A percentile compares a stretch with the other conserved stretches of the same genome.
phyloP scores from a whole-genome alignment of 2,329 filamentous ascomycete species.

The Bipolaris cookei region DNA sequence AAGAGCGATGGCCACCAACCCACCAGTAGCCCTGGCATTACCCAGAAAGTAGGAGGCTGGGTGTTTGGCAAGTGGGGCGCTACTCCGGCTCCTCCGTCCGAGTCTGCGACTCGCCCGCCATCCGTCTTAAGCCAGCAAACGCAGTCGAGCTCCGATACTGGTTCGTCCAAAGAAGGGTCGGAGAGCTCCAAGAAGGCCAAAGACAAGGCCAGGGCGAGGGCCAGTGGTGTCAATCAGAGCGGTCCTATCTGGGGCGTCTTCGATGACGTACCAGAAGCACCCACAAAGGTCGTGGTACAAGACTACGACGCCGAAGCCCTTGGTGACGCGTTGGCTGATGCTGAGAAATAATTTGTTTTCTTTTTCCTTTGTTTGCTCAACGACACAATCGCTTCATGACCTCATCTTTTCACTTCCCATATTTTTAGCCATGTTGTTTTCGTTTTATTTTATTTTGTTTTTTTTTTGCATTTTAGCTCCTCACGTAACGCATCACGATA shows the following conservation, averaged over 20 bases:
- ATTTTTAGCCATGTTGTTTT: background rate
- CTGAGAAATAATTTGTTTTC: background rate
- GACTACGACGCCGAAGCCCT: slow-evolving; percentile 49
- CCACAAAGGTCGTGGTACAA: slow-evolving; percentile 42
- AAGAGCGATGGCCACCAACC: slow-evolving; percentile 25
- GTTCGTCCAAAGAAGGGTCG: slow-evolving; percentile 11
- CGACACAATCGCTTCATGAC: background rate
- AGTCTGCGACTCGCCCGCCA: slow-evolving; percentile 22
- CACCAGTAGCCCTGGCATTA: slow-evolving; percentile 45
- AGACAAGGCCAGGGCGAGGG: slow-evolving; percentile 32
- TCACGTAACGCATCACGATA: background rate
- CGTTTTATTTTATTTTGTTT: background rate
- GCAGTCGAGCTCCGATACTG: slow-evolving; percentile 22
- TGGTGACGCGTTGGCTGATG: slow-evolving; percentile 41
- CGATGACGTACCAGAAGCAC: slow-evolving; percentile 42
- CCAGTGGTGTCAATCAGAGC: slow-evolving; percentile 48
- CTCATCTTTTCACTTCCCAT: background rate
- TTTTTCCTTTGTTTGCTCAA: background rate
- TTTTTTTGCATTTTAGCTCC: background rate
- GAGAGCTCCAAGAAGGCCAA: slow-evolving; percentile 13
- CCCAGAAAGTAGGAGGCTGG: slow-evolving; percentile 68
- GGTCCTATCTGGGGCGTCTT: slow-evolving; percentile 51
- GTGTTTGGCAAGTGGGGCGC: slow-evolving; percentile 68
- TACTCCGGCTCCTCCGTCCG: slow-evolving; percentile 51
- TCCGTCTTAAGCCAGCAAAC: slow-evolving; percentile 33